Evolutionary conservation across 305 asterid genomes (phyloP), one percentile per base, ranked within the genome.

Genomic region (Andrographis paniculata): DNA sequence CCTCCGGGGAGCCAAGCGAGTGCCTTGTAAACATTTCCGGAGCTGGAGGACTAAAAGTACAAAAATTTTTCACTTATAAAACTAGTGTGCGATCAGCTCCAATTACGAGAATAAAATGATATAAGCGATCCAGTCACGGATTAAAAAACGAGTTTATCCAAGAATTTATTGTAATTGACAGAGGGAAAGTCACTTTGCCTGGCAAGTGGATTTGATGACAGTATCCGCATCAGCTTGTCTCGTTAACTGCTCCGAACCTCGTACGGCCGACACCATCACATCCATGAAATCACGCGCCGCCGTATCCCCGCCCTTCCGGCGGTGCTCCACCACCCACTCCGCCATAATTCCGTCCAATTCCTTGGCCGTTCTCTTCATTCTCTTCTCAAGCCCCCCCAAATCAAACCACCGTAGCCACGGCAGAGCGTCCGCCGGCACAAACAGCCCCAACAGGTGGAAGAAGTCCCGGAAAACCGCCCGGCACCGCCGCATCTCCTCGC

Each of bases 371-470:
- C 17, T 14, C 65, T 58, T 65, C 76, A 70, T 70, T 24, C 20
- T 45, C 63, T 61, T 70, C 64, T 70, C 76, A 13, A 44, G 42
- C n/a, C 76, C 72, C 3, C 76, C 76, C 9, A 64, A 13, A 62
- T 70, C 76, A 14, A 70, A 16, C 76, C 73, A 65, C 54, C 55
- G 48, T 1, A 70, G 44, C 20, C 20, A 62, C 3, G 76, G 76
- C 46, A 61, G 16, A 1, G 69, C 60, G 20, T 70, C 76, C 0
- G 58, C 64, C 47, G 51, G 33, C 48, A 65, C 66, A 17, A 65
- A 53, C 13, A 17, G 1, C 17, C 72, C 72, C 14, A 52, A 37
- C 37, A 61, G 17, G 27, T 54, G 46, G 41, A 70, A 70, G 51
- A 61, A 65, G 1, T 57, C 69, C 45, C 67, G 44, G 51, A 65